Conservation (phyloP, 352 stramenopile genomes). For the Globisporangium carolinianum region DNA sequence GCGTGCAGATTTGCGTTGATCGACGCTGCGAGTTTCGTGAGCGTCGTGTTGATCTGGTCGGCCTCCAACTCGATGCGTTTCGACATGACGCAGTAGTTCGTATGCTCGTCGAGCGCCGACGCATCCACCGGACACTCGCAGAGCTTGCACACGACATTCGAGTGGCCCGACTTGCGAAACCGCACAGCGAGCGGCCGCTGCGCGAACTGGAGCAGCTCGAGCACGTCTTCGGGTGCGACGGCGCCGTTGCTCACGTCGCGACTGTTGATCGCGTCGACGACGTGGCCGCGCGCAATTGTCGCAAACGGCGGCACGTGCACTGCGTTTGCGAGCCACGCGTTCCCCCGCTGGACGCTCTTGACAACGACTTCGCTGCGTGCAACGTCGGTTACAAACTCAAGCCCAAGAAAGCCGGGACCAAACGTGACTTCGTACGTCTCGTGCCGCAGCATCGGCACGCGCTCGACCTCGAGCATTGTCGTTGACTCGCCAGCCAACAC, state of each 20-base stretch:
- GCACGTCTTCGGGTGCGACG: conserved; percentile 36
- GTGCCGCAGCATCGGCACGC: conserved; percentile 3
- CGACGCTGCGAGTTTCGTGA: conserved; percentile 43
- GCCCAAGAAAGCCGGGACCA: conserved; percentile 55
- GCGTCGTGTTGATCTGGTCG: conserved; percentile 64
- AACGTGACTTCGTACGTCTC: conserved; percentile 73
- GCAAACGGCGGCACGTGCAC: conserved; percentile 34
- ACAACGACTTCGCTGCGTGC: conserved; percentile 48
- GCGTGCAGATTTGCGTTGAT: conserved; percentile 52
- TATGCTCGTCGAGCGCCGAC: conserved; percentile 60
- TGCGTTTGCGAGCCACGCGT: conserved; percentile 24
- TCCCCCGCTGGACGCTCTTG: conserved; percentile 37
- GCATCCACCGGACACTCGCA: conserved; percentile 74
- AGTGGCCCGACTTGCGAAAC: conserved; percentile 39
- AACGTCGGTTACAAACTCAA: conserved; percentile 66
- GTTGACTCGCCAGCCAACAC: no score
- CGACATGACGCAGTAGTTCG: conserved; percentile 75
- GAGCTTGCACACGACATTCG: conserved; percentile 68
- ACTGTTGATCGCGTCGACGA: conserved; percentile 64
- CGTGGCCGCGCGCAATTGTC: conserved; percentile 40
- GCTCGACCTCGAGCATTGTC: not conserved
- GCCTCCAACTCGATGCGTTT: conserved; percentile 69
- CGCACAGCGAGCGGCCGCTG: conserved; percentile 53
- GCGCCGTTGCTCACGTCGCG: conserved; percentile 16
- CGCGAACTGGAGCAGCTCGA: conserved; percentile 60